Base-by-base conservation (phyloP, 805 yeast genomes). In the Saccharomycopsis capsularis region DNA sequence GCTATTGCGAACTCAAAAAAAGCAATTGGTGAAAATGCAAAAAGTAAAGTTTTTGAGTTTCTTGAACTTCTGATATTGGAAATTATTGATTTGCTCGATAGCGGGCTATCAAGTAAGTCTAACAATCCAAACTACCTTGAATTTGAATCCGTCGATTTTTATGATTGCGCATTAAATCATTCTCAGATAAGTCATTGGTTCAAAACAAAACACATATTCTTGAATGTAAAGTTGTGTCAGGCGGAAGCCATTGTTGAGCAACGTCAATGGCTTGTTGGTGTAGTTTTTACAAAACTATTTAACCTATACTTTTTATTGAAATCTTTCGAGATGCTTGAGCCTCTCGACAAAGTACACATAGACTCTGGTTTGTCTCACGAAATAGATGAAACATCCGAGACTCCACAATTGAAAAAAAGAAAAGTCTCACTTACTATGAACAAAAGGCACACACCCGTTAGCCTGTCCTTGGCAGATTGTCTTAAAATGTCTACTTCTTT, bases 181-280 rank as follows among this genome's bases (percentile, higher is more conserved):
- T 18, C 19, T 11, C 15, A 44, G 4, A 46, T 40, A 3, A 6
- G n/a, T 9, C 52, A 50, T 41, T 50, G 54, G 54, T 50, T 50
- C 38, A 41, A 43, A n/a, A 21, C 42, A n/a, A 25, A 43, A 15
- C 35, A 21, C 30, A 47, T 50, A 19, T 47, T 21, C n/a, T 23
- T 46, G 13, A 30, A 38, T 16, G 30, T 25, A 19, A 4, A 18
- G 11, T 3, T 11, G 16, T 16, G 19, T 9, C 13, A 38, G 3
- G 23, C 6, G 7, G 42, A 46, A 25, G 40, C 16, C 13, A 25
- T 23, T 15, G 22, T 37, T 23, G 29, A 25, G 9, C 45, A 47
- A 22, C 18, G 46, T 15, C 42, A 23, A 13, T 50, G 54, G 54
- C 37, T 50, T 3, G 42, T 40, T 9, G 29, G 34, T 21, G 5